Evolutionary conservation across 176 grass and related monocot species (phyloP), one percentile per base, ranked within the genome.

Genomic region (Cenchrus purpureus): DNA sequence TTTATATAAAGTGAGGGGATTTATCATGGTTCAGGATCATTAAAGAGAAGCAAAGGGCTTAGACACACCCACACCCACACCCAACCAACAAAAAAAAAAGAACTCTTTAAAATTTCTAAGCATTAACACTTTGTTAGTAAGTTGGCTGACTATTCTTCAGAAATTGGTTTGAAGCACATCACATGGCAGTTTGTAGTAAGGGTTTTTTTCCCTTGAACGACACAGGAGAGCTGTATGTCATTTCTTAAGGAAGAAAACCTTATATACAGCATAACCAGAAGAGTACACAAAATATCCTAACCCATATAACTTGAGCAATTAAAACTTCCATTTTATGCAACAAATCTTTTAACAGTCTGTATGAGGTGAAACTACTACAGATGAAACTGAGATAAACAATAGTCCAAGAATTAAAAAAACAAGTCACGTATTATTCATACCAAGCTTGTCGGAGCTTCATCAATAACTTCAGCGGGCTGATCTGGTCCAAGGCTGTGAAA

Each of bases 391-490:
- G 10, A 77, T 62, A 76, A 28, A 62, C 1, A 65, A 40, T 80
- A 66, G 17, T 66, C 6, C 6, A 83, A 59, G 15, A 77, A 12
- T 13, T 25, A 28, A 48, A 4, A 60, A 65, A 65, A 55, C 40
- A 52, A 48, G 5, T 13, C 6, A 92, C 76, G 43, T 74, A 43
- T 58, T 25, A 29, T 19, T 56, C 67, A 20, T 96, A 99, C 97
- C 97, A 88, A 87, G 85, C 81, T 87, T 61, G 72, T 79, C 46
- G 93, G 97, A 82, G 91, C 97, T 89, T 96, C 91, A 64, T 99
- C 97, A 44, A 79, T 89, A 72, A 98, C 96, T 91, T 98, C 89
- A 51, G 96, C 89, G 75, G 96, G 96, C 72, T 95, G 93, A 65
- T 98, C 93, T 40, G 83, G 86, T 17, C 93, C 96, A 76, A 94